Evolutionary conservation across 1,284 basidiomycete genomes (phyloP).

Genomic region (Leccinum holopus): DNA sequence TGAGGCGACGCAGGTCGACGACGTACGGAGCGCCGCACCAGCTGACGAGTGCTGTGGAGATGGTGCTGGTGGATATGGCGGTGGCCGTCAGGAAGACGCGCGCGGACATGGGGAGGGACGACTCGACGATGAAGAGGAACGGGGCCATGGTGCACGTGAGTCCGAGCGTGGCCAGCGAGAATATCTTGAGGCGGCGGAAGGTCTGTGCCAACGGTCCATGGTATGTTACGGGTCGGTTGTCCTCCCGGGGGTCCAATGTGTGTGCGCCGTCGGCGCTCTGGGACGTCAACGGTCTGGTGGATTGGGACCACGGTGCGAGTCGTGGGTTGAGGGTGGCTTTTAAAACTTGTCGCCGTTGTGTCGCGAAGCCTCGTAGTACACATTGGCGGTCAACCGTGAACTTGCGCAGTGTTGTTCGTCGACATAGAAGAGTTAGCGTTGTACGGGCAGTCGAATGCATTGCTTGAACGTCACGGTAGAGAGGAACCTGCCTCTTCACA

Average conservation of each 20-base stretch:
- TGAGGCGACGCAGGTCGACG: constrained; percentile 40
- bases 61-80: constrained; percentile 67
- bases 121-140: constrained; percentile 79
- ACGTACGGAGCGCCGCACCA: constrained; percentile 70
- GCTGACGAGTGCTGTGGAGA: constrained; percentile 73
- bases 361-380: neutral
- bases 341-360: constrained; percentile 2
- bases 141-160: constrained; percentile 73
- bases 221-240: constrained; percentile 37
- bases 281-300: constrained; percentile 4
- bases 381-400: neutral
- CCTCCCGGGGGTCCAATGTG: constrained; percentile 5
- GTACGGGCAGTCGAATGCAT: constrained; percentile 13
- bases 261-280: constrained; percentile 10
- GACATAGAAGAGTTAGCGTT: constrained; percentile 13
- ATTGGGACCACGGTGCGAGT: constrained; percentile 9
- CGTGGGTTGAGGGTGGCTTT: neutral
- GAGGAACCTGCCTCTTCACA: neutral
- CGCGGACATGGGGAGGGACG: constrained; percentile 66
- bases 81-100: constrained; percentile 69
- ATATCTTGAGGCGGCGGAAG: constrained; percentile 77
- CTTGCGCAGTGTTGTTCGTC: constrained; percentile 3
- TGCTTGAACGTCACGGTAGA: neutral
- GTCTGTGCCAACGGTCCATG: constrained; percentile 69
- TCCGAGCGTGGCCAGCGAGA: constrained; percentile 77